Evolutionary conservation across 768 basidiomycete species (phyloP).

Genomic region (Chlorophyllum brunneum): DNA sequence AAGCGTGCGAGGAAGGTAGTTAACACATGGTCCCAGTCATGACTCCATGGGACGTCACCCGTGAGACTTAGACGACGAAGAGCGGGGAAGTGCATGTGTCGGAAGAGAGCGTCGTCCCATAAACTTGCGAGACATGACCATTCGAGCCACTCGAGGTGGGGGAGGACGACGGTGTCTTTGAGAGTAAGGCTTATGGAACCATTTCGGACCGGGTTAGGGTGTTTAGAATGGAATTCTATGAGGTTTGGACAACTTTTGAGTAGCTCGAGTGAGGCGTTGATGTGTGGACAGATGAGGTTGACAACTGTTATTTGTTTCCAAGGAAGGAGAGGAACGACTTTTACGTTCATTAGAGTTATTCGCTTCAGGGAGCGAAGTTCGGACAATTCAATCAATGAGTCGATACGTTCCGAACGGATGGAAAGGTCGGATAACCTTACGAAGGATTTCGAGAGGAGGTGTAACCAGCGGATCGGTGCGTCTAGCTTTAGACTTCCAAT

Average conservation of each 20-base stretch:
- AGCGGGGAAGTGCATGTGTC: neutral
- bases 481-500: slow-evolving; percentile 7
- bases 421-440: slow-evolving; percentile 1
- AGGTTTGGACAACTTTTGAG: slow-evolving; percentile 4
- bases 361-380: neutral
- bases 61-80: neutral
- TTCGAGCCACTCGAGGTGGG: slow-evolving; percentile 5
- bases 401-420: slow-evolving; percentile 4
- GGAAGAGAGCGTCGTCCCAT: slow-evolving; percentile 12
- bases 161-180: neutral
- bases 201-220: slow-evolving; percentile 5
- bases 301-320: neutral
- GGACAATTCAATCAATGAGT: neutral
- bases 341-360: neutral
- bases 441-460: slow-evolving; percentile 3
- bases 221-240: slow-evolving; percentile 4
- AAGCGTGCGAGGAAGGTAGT: neutral
- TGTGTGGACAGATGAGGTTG: neutral
- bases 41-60: slow-evolving; percentile 2
- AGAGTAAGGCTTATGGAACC: neutral
- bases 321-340: slow-evolving; percentile 4
- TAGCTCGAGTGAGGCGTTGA: slow-evolving; percentile 6
- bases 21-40: slow-evolving; percentile 1
- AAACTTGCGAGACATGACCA: neutral
- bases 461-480: slow-evolving; percentile 4